Conservation (phyloP, 2,329 filamentous ascomycete species). For the Fonsecaea monophora region DNA sequence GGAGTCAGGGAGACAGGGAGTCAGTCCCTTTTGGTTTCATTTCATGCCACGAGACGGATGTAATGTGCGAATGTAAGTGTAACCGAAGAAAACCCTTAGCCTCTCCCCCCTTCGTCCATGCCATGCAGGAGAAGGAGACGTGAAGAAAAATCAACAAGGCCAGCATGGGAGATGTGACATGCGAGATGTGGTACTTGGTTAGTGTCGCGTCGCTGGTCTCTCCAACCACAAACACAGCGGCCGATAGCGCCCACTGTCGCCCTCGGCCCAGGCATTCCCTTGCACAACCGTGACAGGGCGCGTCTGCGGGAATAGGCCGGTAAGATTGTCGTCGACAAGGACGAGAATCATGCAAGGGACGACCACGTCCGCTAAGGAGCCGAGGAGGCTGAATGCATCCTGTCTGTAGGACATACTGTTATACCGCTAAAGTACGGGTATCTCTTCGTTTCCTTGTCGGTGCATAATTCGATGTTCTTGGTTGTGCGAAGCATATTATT, state of each 20-base stretch:
- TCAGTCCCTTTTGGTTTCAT: background rate
- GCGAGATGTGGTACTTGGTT: too few relatives aligned
- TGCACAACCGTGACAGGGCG: too few relatives aligned
- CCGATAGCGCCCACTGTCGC: too few relatives aligned
- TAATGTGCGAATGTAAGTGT: background rate
- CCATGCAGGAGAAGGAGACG: background rate
- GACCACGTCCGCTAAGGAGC: background rate
- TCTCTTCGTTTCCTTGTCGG: too few relatives aligned
- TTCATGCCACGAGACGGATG: background rate
- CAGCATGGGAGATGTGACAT: background rate
- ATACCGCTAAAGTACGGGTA: too few relatives aligned
- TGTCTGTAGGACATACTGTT: too few relatives aligned
- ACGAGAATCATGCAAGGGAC: constrained; percentile 5
- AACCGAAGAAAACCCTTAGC: background rate
- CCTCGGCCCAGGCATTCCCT: too few relatives aligned
- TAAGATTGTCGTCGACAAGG: background rate
- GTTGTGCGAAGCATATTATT: too few relatives aligned
- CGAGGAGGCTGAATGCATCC: background rate
- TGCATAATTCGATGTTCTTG: too few relatives aligned
- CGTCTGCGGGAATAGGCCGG: background rate
- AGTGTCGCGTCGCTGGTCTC: too few relatives aligned
- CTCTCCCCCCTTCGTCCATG: background rate
- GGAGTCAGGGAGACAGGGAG: background rate
- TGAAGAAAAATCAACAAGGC: background rate
- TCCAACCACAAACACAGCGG: too few relatives aligned